These are phyloP conservation scores for Furcasterigmium sp. DNA, from an alignment of 2,329 filamentous ascomycete genomes.

Conservation along the genomic window DNA sequence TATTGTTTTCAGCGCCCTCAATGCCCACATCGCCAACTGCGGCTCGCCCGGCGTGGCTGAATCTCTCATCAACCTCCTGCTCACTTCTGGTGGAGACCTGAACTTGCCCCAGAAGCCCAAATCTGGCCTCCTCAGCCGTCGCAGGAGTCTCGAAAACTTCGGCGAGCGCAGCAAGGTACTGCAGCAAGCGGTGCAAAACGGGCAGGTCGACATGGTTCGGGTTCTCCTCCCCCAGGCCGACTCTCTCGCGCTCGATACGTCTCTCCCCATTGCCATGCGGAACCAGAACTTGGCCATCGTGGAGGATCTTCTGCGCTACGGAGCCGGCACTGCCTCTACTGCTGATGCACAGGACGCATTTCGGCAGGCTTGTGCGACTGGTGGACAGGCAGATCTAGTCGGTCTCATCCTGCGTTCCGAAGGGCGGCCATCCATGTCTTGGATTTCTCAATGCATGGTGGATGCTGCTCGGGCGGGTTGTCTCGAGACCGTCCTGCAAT, in stretches of 20 bases:
- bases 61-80: conserved; percentile 45
- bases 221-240: conserved; percentile 50
- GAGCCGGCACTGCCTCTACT: conserved; percentile 31
- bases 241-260: conserved; percentile 40
- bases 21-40: conserved; percentile 40
- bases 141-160: conserved; percentile 43
- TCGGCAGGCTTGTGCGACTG: conserved; percentile 41
- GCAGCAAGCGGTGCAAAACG: conserved; percentile 43
- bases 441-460: conserved; percentile 44
- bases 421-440: conserved; percentile 34
- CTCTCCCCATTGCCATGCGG: conserved; percentile 43
- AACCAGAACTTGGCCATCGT: conserved; percentile 35
- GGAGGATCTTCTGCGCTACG: conserved; percentile 44
- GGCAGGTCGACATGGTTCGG: conserved; percentile 46
- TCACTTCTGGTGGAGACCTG: conserved; percentile 43
- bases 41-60: conserved; percentile 52
- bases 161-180: conserved; percentile 44
- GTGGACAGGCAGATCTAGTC: conserved; percentile 39
- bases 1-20: conserved; percentile 47
- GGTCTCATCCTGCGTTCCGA: conserved; percentile 44
- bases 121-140: conserved; percentile 39
- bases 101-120: conserved; percentile 42
- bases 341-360: conserved; percentile 49
- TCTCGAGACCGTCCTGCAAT: conserved; percentile 41
- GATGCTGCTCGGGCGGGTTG: conserved; percentile 46